phyloP scores from a whole-genome alignment of 2,329 filamentous ascomycete species.

The Aciculosporium take region DNA sequence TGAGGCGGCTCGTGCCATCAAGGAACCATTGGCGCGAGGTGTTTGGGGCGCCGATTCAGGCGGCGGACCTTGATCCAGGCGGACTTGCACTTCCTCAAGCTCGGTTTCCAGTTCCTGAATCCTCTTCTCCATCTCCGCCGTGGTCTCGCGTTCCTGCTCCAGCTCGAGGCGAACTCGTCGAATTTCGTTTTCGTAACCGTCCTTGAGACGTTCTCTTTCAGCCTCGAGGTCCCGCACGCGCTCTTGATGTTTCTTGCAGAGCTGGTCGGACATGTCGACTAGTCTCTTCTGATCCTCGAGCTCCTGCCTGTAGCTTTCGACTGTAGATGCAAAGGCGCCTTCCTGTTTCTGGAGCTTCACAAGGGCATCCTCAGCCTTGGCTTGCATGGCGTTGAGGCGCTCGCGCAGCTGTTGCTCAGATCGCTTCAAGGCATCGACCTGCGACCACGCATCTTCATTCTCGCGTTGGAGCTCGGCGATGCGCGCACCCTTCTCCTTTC shows the following conservation, averaged over 20 bases:
- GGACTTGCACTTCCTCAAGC: conserved; percentile 37
- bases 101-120: conserved; percentile 37
- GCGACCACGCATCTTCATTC: conserved; percentile 70
- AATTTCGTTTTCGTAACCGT: conserved; percentile 49
- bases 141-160: conserved; percentile 37
- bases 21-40: conserved; percentile 43
- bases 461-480: conserved; percentile 79
- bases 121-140: conserved; percentile 31
- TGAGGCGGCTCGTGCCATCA: conserved; percentile 38
- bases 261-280: conserved; percentile 67
- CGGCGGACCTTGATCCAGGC: conserved; percentile 27
- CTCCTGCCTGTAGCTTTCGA: conserved; percentile 78
- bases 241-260: conserved; percentile 56
- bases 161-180: conserved; percentile 42
- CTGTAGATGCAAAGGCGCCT: conserved; percentile 65
- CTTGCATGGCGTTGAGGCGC: conserved; percentile 68
- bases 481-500: conserved; percentile 86
- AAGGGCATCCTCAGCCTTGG: conserved; percentile 75
- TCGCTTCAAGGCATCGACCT: conserved; percentile 61
- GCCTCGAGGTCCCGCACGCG: conserved; percentile 56
- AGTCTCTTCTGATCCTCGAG: conserved; percentile 68
- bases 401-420: conserved; percentile 69
- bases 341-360: conserved; percentile 72
- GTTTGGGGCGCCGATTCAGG: conserved; percentile 44
- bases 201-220: conserved; percentile 43